phyloP scores from a whole-genome alignment of 495 filamentous ascomycete species.

The Emericellopsis terricola region DNA sequence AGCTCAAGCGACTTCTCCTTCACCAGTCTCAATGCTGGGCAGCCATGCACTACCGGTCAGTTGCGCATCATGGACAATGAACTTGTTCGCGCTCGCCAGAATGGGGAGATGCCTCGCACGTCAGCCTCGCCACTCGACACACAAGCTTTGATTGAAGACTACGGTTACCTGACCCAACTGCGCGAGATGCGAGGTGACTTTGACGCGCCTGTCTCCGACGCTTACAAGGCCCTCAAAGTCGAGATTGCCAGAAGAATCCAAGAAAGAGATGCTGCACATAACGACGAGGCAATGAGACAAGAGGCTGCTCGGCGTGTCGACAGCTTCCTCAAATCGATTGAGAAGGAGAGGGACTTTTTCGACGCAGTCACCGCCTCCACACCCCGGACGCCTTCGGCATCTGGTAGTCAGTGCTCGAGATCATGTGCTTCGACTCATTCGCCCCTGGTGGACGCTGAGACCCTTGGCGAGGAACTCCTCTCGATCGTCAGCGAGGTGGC shows the following conservation, averaged over 20 bases:
- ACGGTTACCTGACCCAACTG: conserved; percentile 4
- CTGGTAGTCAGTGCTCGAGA: not conserved
- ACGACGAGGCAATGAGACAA: conserved; percentile 1
- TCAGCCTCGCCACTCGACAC: conserved; percentile 4
- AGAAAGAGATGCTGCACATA: conserved; percentile 8
- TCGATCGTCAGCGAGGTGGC: not conserved
- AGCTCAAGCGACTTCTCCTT: not conserved
- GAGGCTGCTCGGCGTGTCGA: not conserved
- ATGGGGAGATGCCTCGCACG: conserved; percentile 8
- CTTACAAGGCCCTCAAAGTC: conserved; percentile 4
- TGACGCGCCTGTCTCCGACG: conserved; percentile 4
- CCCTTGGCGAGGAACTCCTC: not conserved
- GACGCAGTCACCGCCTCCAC: not conserved
- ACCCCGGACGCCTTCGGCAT: not conserved
- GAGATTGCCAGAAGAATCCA: conserved; percentile 8
- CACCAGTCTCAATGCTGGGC: too few species aligned
- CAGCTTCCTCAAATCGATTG: not conserved
- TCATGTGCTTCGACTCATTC: not conserved
- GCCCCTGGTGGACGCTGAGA: not conserved
- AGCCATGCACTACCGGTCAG: too few species aligned
- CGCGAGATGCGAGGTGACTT: conserved; percentile 3
- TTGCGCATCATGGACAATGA: conserved; percentile 5
- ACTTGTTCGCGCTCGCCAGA: conserved; percentile 9
- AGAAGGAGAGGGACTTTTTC: not conserved
- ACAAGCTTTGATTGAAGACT: conserved; percentile 6